phyloP scores from a whole-genome alignment of 2,329 filamentous ascomycete genomes.

The Ophioceras dolichostomum region DNA sequence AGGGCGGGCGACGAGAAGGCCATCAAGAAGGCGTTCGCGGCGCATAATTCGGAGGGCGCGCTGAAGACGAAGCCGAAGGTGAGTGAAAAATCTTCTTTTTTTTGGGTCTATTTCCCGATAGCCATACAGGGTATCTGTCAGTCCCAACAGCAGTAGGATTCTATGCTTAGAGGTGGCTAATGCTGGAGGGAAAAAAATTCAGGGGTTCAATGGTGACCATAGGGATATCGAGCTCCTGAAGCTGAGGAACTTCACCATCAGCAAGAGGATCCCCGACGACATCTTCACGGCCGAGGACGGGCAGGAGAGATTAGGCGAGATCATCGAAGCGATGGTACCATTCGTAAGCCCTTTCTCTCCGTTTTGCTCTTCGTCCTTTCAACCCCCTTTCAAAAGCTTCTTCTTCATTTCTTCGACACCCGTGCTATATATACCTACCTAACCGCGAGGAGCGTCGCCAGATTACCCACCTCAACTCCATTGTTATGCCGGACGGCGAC shows the following conservation, averaged over 20 bases:
- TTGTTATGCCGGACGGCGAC: constrained; percentile 60
- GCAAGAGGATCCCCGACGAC: constrained; percentile 51
- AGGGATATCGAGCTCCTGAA: constrained; percentile 70
- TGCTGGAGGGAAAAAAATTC: too few relatives aligned
- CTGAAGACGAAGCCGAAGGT: constrained; percentile 83
- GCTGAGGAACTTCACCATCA: constrained; percentile 66
- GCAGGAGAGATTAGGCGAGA: constrained; percentile 50
- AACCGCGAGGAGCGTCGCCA: too few relatives aligned
- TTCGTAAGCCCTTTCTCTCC: constrained; percentile 53
- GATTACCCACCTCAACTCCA: constrained; percentile 59
- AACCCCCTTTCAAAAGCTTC: too few relatives aligned
- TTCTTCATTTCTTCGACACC: too few relatives aligned
- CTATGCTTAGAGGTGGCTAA: too few relatives aligned
- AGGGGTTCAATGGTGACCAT: constrained; percentile 68
- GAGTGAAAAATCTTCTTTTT: too few relatives aligned
- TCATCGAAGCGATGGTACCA: constrained; percentile 58
- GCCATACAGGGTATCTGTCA: too few relatives aligned
- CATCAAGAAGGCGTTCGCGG: constrained; percentile 57
- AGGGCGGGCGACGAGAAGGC: constrained; percentile 40
- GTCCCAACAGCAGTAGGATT: too few relatives aligned
- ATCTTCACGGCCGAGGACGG: constrained; percentile 50
- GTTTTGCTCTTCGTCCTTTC: constrained; percentile 6
- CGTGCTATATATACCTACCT: too few relatives aligned
- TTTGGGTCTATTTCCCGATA: too few relatives aligned
- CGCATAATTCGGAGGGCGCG: constrained; percentile 58